Evolutionary conservation across 768 basidiomycete genomes (phyloP).

Genomic region (Boletus subcaerulescens): DNA sequence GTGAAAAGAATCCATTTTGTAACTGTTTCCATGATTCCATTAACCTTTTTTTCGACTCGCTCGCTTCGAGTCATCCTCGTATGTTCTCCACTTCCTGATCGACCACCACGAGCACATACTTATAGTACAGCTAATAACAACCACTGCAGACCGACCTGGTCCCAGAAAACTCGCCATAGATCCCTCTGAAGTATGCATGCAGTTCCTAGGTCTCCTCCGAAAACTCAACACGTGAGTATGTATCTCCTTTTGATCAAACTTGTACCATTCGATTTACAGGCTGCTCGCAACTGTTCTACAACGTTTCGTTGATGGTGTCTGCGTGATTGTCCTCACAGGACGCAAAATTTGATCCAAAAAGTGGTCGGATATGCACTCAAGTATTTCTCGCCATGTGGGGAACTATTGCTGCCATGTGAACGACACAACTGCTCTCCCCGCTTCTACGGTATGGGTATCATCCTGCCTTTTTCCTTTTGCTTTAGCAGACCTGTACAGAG

Average conservation of each 20-base stretch:
- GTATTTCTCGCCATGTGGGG: slow-evolving; percentile 79
- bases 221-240: slow-evolving; percentile 58
- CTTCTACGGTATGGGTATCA: too few species aligned
- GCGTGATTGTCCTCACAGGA: slow-evolving; percentile 37
- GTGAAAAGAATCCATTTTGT: too few species aligned
- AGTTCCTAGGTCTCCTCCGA: slow-evolving; percentile 59
- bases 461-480: too few species aligned
- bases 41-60: slow-evolving; percentile 85
- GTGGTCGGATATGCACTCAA: slow-evolving; percentile 84
- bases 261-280: too few species aligned
- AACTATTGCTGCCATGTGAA: slow-evolving; percentile 25
- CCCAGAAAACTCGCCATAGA: slow-evolving; percentile 29
- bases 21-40: slow-evolving; percentile 66
- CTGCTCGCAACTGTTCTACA: too few species aligned
- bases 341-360: slow-evolving; percentile 86
- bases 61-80: too few species aligned
- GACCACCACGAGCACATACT: too few species aligned
- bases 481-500: too few species aligned
- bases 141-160: not conserved
- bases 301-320: too few species aligned
- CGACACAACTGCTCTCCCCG: too few species aligned
- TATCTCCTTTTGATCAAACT: not conserved
- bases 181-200: slow-evolving; percentile 75
- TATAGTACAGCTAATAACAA: too few species aligned
- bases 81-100: too few species aligned